Base-by-base conservation (phyloP, 2,329 filamentous ascomycete species). In the Monosporascus sp. region DNA sequence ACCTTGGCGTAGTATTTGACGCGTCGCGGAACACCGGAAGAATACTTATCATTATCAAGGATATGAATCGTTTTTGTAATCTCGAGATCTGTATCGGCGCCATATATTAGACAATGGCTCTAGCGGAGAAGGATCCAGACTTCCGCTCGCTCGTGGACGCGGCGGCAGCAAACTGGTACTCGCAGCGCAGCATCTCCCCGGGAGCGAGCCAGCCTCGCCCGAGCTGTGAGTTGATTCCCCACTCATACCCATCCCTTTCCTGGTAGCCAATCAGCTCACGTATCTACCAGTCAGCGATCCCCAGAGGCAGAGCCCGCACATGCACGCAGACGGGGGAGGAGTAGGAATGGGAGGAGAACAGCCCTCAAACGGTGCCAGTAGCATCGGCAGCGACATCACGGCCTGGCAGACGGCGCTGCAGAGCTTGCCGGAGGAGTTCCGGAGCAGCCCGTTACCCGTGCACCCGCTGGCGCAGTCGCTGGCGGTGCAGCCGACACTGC, bases 391-490 rank as follows among this genome's bases (percentile, higher is more conserved):
- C 51, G 57, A 59, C 37, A 58, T 61, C 18, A 62, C 60, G 15
- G 61, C 63, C 38, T 66, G 64, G 63, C 45, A 64, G 45, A 55
- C 55, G 38, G 51, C 61, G 14, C 37, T 63, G 31, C 55, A 56
- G 51, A 54, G 41, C 35, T 49, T 67, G 18, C 62, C 65, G 2
- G 52, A 56, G 7, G 63, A 62, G 28, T 60, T 61, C 9, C 55
- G 49, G 46, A 55, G 50, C 37, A 48, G 37, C 2, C 15, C 38
- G 7, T 48, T 50, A 31, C 60, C 60, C 7, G 9, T 53, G 20
- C 60, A 66, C 37, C 58, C 61, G 26, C 58, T 67, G n/a, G 51
- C 63, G 2, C 54, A 57, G 26, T 58, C 58, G 50, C 58, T 67
- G 2, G 47, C 54, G 1, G 37, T 54, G 9, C 60, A 65, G 50